phyloP scores from a whole-genome alignment of 371 early-diverging fungal species.

The Cokeromyces recurvatus region DNA sequence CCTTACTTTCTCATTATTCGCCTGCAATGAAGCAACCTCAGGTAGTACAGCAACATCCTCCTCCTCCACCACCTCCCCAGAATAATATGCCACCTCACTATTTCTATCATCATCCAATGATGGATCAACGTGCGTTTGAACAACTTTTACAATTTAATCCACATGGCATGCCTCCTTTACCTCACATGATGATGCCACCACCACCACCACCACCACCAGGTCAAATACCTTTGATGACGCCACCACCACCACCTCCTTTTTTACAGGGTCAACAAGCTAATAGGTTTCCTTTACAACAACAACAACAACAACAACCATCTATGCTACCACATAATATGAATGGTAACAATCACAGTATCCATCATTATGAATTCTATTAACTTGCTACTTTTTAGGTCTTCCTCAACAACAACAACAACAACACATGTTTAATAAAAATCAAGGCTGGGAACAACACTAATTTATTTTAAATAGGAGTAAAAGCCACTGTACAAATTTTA shows the following conservation, averaged over 20 bases:
- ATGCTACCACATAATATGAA: conserved; percentile 8
- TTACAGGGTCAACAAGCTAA: conserved; percentile 23
- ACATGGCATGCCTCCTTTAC: conserved; percentile 2
- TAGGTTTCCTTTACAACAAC: no score
- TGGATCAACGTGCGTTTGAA: no score
- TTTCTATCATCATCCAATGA: not conserved
- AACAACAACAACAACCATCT: no score
- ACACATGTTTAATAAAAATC: conserved; percentile 34
- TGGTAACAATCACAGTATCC: no score
- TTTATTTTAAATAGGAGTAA: conserved; percentile 30
- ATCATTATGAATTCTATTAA: no score
- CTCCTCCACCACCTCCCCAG: not conserved
- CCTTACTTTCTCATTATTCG: conserved; percentile 14
- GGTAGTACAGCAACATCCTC: conserved; percentile 5
- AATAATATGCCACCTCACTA: conserved; percentile 7
- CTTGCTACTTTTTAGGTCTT: conserved; percentile 18
- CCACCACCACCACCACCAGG: conserved; percentile 16
- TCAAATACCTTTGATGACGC: conserved; percentile 28
- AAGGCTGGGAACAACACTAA: conserved; percentile 36
- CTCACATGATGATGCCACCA: conserved; percentile 26
- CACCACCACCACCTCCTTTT: conserved; percentile 21
- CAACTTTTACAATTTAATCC: conserved; percentile 7
- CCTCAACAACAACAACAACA: conserved; percentile 38
- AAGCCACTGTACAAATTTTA: conserved; percentile 79
- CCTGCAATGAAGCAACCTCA: conserved; percentile 4